These are phyloP conservation scores for Pleurotus giganteus DNA, from an alignment of 768 basidiomycete genomes.

Conservation along the genomic window DNA sequence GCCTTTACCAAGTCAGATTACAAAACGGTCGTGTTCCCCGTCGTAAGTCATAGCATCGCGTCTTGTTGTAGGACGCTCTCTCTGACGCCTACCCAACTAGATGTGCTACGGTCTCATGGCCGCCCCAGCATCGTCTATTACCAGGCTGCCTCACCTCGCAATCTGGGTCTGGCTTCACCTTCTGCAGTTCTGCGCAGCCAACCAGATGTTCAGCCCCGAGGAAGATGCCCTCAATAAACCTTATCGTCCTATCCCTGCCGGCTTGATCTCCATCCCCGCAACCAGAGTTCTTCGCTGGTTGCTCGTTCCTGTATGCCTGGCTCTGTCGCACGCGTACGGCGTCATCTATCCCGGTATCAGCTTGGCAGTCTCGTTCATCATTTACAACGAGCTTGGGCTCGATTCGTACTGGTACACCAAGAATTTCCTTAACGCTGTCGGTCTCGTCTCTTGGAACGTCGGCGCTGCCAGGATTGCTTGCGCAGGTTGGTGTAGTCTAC, in stretches of 20 bases:
- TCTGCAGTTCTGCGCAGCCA: slow-evolving; percentile 42
- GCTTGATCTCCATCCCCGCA: slow-evolving; percentile 32
- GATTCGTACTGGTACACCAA: slow-evolving; percentile 9
- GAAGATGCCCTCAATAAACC: slow-evolving; percentile 46
- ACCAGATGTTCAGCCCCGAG: slow-evolving; percentile 37
- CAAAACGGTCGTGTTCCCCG: slow-evolving; percentile 43
- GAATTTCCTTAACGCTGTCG: slow-evolving; percentile 13
- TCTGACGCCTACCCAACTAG: slow-evolving; percentile 7
- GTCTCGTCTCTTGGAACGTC: slow-evolving; percentile 13
- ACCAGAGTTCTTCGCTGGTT: slow-evolving; percentile 36
- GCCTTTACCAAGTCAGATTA: slow-evolving; percentile 47
- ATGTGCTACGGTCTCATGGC: slow-evolving; percentile 23
- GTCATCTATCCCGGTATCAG: slow-evolving; percentile 3
- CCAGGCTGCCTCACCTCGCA: slow-evolving; percentile 14
- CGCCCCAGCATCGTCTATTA: slow-evolving; percentile 20
- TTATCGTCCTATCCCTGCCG: slow-evolving; percentile 42
- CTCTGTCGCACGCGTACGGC: slow-evolving; percentile 3
- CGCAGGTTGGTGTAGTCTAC: background rate
- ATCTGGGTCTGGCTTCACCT: slow-evolving; percentile 46
- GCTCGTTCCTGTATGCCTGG: slow-evolving; percentile 18
- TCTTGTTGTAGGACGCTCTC: background rate
- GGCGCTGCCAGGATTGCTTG: slow-evolving; percentile 10
- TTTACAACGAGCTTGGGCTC: slow-evolving; percentile 12
- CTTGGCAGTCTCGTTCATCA: background rate
- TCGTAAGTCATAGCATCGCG: slow-evolving; percentile 28